These are phyloP conservation scores for Orbilia oligospora DNA, from an alignment of 2,329 filamentous ascomycete genomes.

Conservation along the genomic window DNA sequence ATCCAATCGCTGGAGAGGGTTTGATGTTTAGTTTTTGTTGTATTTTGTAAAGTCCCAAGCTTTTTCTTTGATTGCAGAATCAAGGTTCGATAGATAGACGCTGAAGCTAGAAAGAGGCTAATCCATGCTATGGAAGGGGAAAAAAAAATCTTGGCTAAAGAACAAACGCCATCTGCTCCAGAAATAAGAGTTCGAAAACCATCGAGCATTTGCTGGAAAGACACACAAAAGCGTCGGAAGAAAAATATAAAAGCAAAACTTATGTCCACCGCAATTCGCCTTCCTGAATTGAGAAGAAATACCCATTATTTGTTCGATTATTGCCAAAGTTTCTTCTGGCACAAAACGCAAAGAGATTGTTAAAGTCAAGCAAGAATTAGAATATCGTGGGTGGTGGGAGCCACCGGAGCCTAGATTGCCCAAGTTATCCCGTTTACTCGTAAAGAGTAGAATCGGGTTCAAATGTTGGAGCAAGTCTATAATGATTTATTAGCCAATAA, in stretches of 20 bases:
- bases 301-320: too few relatives aligned
- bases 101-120: slow-evolving; percentile 29
- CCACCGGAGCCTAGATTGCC: neutral
- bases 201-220: too few relatives aligned
- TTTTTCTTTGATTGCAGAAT: slow-evolving; percentile 31
- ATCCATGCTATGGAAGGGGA: slow-evolving; percentile 22
- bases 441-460: slow-evolving; percentile 51
- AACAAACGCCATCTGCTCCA: slow-evolving; percentile 42
- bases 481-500: neutral
- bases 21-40: slow-evolving; percentile 25
- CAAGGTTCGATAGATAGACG: slow-evolving; percentile 3
- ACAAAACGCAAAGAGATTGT: neutral
- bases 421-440: slow-evolving; percentile 8
- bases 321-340: neutral
- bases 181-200: slow-evolving; percentile 1
- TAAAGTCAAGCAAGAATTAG: neutral
- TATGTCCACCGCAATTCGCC: slow-evolving; percentile 42
- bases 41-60: slow-evolving; percentile 35
- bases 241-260: neutral
- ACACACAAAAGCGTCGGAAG: too few relatives aligned
- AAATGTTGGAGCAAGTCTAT: slow-evolving; percentile 31
- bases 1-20: neutral
- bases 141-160: slow-evolving; percentile 42
- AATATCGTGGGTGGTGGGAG: neutral
- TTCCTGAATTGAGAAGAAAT: slow-evolving; percentile 27